Evolutionary conservation across 2,329 filamentous ascomycete species (phyloP), one percentile per base, ranked within the genome.

Genomic region (Dactylellina haptotyla): DNA sequence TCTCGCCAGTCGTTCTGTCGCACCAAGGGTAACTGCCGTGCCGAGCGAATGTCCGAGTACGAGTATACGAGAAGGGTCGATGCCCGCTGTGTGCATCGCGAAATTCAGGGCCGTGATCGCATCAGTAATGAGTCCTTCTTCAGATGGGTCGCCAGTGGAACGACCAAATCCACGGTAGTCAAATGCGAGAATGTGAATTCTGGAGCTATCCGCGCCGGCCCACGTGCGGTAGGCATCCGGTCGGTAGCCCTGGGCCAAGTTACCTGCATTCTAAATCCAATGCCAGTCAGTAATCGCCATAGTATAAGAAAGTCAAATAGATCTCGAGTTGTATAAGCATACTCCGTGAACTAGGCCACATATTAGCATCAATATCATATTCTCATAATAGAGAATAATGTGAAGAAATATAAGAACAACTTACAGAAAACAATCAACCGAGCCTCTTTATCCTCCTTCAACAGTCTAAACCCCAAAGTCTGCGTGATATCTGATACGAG

Each of bases 161-260:
- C 87, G 85, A 0, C 93, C 93, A 77, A 92, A 97, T 4, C 93
- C 93, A 16, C 93, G 90, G 81, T 97, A 97, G 83, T 97, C 93
- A 77, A 97, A 88, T 39, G 92, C 87, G n/a, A 97, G 84, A 46
- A 97, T 86, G 79, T 97, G 93, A 62, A 93, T 87, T 64, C 86
- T 84, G 0, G 84, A 88, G 0, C 85, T 86, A 1, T 90, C 90
- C 1, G 89, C 87, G 58, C 90, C 87, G 2, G 92, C 87, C 43
- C 97, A 83, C 46, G 88, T 85, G 77, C 93, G 91, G 80, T 96
- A 96, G 65, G 88, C 90, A 30, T 88, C 85, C 1, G 92, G 89
- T 14, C 94, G 88, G 79, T 89, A 86, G 71, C 87, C 88, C 80
- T 96, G 91, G 16, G 90, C 92, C 28, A 98, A 81, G 77, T 96